Base-by-base conservation (phyloP, 257 asterid genomes). In the Plantago ovata region DNA sequence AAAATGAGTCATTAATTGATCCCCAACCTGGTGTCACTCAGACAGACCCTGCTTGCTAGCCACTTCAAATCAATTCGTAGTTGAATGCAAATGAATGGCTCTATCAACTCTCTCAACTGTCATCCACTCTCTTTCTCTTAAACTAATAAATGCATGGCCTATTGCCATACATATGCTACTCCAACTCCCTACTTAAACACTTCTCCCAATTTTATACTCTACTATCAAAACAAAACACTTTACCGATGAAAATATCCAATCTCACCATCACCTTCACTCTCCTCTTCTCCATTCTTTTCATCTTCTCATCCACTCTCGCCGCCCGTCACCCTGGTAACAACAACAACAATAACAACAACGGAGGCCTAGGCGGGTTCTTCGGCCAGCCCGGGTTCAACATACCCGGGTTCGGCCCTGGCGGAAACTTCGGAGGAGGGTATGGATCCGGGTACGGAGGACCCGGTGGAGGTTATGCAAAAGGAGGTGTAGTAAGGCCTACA, bases 381-480 rank as follows among this genome's bases (percentile, higher is more conserved):
- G 80, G 83, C 19, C 51, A 57, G 1, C 79, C 92, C 1, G 95
- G 88, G 41, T 83, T 79, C 70, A 58, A 66, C 75, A 81, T 87
- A 54, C 96, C 98, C 8, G 95, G 91, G 41, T 65, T 79, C n/a
- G 89, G 82, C 7, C 84, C 87, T 0, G 91, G 78, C 1, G 83
- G 82, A 3, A 57, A 46, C 10, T 21, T 46, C 14, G 82, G 78
- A 1, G 92, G 93, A 0, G 92, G 85, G 32, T 84, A 70, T 56
- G 95, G 96, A 15, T 59, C 53, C 56, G 98, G 97, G 21, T 83
- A 18, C 62, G 96, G 96, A 0, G 87, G 94, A 18, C 86, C 96
- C 7, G 47, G n/a, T 3, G 96, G 96, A 28, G 95, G 94, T 9
- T 68, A 33, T 19, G 74, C 81, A 0, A 72, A 61, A 62, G 71